phyloP scores from a whole-genome alignment of 2,329 filamentous ascomycete genomes.

The Zasmidium citrigriseum region DNA sequence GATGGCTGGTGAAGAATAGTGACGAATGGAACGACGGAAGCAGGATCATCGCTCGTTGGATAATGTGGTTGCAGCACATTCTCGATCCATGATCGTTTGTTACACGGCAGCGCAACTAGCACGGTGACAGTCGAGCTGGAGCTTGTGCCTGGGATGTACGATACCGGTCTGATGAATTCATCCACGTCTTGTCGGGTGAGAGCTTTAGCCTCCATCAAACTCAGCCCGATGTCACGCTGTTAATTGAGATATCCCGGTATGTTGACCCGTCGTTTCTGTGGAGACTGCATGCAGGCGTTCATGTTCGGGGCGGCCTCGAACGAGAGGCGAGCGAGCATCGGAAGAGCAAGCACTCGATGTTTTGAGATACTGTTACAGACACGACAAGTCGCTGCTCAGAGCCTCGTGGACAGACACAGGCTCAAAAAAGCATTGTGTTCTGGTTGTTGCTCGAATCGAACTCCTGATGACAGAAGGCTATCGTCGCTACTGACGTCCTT shows the following conservation, averaged over 20 bases:
- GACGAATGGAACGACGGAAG: not conserved
- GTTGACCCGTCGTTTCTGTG: not conserved
- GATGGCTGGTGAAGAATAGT: slow-evolving; percentile 10
- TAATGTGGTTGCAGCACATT: not conserved
- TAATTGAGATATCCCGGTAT: not conserved
- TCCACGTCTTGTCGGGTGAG: not conserved
- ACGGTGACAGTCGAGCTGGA: slow-evolving; percentile 8
- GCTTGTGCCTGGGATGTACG: slow-evolving; percentile 6
- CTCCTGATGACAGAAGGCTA: not conserved
- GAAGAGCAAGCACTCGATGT: too few species aligned
- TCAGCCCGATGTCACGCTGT: too few species aligned
- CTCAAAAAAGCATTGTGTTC: not conserved
- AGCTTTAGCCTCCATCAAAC: not conserved
- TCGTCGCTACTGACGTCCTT: slow-evolving; percentile 1
- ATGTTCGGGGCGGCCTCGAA: slow-evolving; percentile 9
- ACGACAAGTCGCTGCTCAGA: not conserved
- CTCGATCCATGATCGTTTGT: not conserved
- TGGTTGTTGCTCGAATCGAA: not conserved
- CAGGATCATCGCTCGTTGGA: not conserved
- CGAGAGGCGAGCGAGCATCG: not conserved
- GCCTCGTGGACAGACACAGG: not conserved
- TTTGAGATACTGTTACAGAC: too few species aligned
- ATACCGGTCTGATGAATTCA: slow-evolving; percentile 5
- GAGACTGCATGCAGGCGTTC: not conserved
- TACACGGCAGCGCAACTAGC: slow-evolving; percentile 5